Base-by-base conservation (phyloP, 495 filamentous ascomycete species). In the Talaromyces thailandensis region DNA sequence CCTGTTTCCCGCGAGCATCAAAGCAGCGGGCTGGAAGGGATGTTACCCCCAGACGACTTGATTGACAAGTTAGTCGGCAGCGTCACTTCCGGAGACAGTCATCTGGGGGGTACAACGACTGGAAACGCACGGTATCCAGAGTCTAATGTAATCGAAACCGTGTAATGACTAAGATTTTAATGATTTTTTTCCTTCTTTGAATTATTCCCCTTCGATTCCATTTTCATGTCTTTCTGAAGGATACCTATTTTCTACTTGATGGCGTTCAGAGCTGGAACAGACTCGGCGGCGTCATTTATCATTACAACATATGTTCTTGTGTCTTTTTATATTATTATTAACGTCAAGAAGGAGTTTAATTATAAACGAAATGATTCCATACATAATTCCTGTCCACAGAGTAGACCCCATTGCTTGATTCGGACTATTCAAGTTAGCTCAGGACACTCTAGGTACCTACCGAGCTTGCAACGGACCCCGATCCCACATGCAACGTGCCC, bases 1-100 rank as follows among this genome's bases (percentile, higher is more conserved):
- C 48, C 73, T 24, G 68, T 69, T 6, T 69, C 76, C 18, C 74
- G 75, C 11, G 76, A 77, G 64, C 74, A 74, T 37, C 55, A 63
- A 31, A 69, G 71, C 61, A 68, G 71, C n/a, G 43, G 57, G 24
- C 73, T 78, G 26, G 75, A 79, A 52, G 70, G 69, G 3, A 61
- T 77, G 8, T 55, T 76, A 63, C 67, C 73, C n/a, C 64, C 71
- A 1, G 76, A 78, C 18, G 75, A 78, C 60, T 67, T 79, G 57
- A 73, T 77, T 65, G 72, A 75, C 51, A 79, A 76, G 65, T 57
- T 77, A 23, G 74, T 78, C 35, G 71, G 75, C 26, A 71, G 70
- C 18, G 72, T 78, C 58, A 68, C 74, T 50, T 71, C 69, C 4
- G 51, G 26, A 35, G 74, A 70, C 7, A 48, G 45, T 50, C 59